phyloP scores from a whole-genome alignment of 129 eudicot genomes.

The Heracleum sosnowskyi region DNA sequence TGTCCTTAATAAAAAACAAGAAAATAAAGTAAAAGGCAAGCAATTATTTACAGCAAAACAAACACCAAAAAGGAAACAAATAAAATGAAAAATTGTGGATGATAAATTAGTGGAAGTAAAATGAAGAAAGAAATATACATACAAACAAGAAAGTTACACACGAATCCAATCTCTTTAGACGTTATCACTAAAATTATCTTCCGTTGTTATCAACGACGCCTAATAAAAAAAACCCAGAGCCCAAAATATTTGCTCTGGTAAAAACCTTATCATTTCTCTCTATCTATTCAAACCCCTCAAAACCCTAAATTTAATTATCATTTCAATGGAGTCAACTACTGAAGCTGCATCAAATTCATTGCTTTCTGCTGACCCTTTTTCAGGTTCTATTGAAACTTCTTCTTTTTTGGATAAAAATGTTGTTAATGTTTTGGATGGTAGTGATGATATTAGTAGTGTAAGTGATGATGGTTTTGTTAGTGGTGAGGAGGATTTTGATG shows the following conservation, averaged over 20 bases:
- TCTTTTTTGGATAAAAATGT: background rate
- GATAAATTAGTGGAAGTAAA: background rate
- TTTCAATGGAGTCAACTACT: background rate
- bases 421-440: background rate
- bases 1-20: no score
- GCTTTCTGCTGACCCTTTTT: background rate
- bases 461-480: conserved; percentile 49
- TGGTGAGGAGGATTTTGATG: conserved; percentile 65
- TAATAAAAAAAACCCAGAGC: background rate
- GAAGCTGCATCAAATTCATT: background rate
- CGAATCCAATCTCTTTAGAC: background rate
- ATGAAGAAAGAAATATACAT: background rate
- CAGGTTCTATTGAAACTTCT: conserved; percentile 2
- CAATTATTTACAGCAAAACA: no score
- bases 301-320: background rate
- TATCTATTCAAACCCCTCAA: background rate
- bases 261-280: background rate
- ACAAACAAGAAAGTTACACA: background rate
- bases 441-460: conserved; percentile 10
- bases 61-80: background rate
- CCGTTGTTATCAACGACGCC: background rate
- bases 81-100: background rate
- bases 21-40: no score
- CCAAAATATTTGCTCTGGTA: background rate
- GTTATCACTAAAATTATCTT: background rate